Conservation (phyloP, 495 filamentous ascomycete species). For the Talaromyces borbonicus region DNA sequence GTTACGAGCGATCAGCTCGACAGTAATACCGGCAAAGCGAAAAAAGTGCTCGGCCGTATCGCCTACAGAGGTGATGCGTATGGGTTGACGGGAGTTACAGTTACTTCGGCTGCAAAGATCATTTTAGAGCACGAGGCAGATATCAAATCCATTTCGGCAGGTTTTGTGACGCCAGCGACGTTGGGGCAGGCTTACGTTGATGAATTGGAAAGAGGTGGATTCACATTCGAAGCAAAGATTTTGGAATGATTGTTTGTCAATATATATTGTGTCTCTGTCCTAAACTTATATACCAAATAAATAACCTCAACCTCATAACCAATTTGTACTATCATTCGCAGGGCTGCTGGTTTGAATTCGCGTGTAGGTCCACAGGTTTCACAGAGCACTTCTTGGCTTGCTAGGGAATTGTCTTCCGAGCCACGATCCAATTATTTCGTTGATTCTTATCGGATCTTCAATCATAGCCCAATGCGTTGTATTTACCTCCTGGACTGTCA, state of each 20-base stretch:
- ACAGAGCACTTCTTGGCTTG: constrained; percentile 16
- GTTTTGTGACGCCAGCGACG: constrained; percentile 74
- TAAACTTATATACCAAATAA: not conserved
- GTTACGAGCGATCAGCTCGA: constrained; percentile 49
- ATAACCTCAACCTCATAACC: not conserved
- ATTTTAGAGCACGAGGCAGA: constrained; percentile 55
- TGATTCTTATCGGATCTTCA: constrained; percentile 52
- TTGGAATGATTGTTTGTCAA: constrained; percentile 16
- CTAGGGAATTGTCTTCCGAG: constrained; percentile 31
- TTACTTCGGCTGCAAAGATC: constrained; percentile 61
- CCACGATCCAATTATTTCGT: constrained; percentile 37
- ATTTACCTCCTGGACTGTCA: constrained; percentile 49
- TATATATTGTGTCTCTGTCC: not conserved
- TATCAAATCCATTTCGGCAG: constrained; percentile 50
- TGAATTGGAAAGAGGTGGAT: constrained; percentile 52
- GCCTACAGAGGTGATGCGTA: constrained; percentile 56
- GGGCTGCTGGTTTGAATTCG: too few species aligned
- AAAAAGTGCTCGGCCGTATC: constrained; percentile 49
- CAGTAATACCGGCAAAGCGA: constrained; percentile 20
- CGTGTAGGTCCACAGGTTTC: too few species aligned
- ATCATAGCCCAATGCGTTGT: constrained; percentile 61
- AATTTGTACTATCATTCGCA: not conserved
- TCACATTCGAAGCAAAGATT: constrained; percentile 46
- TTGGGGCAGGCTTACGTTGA: constrained; percentile 70
- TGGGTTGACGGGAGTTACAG: constrained; percentile 53